These are phyloP conservation scores for Austroboletus niveus DNA, from an alignment of 1,284 basidiomycete species.

Conservation along the genomic window DNA sequence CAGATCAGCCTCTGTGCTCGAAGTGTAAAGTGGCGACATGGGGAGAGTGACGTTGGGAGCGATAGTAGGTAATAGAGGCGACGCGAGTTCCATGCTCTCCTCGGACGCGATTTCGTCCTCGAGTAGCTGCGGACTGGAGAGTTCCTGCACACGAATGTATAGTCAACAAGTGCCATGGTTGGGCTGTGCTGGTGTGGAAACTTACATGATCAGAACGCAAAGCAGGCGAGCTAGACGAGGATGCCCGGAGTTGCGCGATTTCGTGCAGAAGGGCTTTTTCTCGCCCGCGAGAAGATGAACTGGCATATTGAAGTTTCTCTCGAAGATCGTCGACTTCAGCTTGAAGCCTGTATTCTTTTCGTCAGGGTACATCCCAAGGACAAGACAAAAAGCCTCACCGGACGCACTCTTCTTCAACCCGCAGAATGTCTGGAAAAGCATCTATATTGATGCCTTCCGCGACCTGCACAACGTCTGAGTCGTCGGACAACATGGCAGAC, in stretches of 20 bases:
- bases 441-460: constrained; percentile 17
- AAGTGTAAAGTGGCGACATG: neutral
- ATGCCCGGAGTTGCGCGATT: constrained; percentile 19
- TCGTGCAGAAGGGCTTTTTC: constrained; percentile 26
- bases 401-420: constrained; percentile 38
- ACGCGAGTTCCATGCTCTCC: constrained; percentile 57
- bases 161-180: neutral
- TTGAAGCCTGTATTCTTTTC: constrained; percentile 17
- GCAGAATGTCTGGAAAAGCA: constrained; percentile 20
- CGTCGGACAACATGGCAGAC: neutral
- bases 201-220: constrained; percentile 8
- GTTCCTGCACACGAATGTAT: constrained; percentile 12
- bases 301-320: constrained; percentile 23
- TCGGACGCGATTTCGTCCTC: constrained; percentile 38
- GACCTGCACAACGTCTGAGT: constrained; percentile 6
- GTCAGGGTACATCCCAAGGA: neutral
- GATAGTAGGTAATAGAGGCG: constrained; percentile 47
- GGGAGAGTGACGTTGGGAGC: constrained; percentile 2
- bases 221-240: neutral
- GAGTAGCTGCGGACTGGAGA: constrained; percentile 9
- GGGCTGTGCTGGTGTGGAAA: neutral
- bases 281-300: constrained; percentile 12
- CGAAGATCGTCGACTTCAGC: constrained; percentile 25
- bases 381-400: constrained; percentile 19
- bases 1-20: constrained; percentile 14